A percentile compares a stretch with the other conserved stretches of the same genome.
These are phyloP conservation scores for Lippia alba DNA, from an alignment of 305 asterid species.

Conservation along the genomic window DNA sequence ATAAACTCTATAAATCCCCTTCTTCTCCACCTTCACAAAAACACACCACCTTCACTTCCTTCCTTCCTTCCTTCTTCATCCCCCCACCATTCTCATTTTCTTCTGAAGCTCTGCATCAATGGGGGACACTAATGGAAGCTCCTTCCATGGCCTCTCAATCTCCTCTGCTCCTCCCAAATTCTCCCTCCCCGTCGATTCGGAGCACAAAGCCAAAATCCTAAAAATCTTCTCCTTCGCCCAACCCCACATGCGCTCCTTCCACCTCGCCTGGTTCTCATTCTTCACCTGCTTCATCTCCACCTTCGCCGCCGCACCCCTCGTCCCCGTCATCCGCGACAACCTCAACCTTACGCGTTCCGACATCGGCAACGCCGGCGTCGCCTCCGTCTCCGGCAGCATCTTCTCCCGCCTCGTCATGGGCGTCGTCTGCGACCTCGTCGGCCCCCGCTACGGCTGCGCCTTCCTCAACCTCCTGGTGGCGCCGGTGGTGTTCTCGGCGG, in stretches of 20 bases:
- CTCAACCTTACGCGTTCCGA: constrained; percentile 42
- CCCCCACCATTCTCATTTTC: background rate
- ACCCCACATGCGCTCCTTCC: constrained; percentile 47
- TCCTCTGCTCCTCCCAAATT: constrained; percentile 13
- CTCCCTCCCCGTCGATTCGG: constrained; percentile 42
- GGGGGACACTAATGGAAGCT: background rate
- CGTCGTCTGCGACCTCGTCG: constrained; percentile 40
- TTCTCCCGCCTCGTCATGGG: constrained; percentile 48
- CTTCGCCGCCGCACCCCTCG: constrained; percentile 48
- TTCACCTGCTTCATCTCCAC: constrained; percentile 47
- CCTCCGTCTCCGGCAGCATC: constrained; percentile 48
- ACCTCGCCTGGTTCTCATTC: constrained; percentile 48
- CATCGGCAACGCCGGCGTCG: constrained; percentile 50
- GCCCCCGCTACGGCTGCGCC: constrained; percentile 47
- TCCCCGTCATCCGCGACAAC: constrained; percentile 48
- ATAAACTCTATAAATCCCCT: background rate
- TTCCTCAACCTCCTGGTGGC: constrained; percentile 39
- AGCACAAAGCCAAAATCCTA: constrained; percentile 41
- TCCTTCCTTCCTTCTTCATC: background rate
- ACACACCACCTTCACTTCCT: background rate
- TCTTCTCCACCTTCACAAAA: background rate
- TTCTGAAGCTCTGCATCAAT: background rate
- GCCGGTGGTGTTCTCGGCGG: constrained; percentile 36
- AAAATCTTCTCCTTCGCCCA: constrained; percentile 35
- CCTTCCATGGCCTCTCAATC: background rate